phyloP scores from a whole-genome alignment of 2,329 filamentous ascomycete species.

The Neodidymelliopsis sp. region DNA sequence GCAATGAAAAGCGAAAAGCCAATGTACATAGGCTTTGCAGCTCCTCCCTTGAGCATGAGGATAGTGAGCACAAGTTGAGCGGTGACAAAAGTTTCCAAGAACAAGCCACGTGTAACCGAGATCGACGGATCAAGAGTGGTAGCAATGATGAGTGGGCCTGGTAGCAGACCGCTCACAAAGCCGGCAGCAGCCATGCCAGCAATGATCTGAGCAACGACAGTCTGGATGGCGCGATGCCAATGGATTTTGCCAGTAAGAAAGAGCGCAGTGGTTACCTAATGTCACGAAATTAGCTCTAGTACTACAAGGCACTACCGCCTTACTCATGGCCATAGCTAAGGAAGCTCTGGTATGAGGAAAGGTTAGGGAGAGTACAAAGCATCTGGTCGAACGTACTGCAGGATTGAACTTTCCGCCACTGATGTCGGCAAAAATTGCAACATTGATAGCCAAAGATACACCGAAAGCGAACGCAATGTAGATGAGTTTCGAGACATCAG shows the following conservation, averaged over 20 bases:
- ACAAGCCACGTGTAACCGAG: conserved; percentile 34
- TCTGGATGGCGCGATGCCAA: conserved; percentile 33
- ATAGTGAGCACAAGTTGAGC: conserved; percentile 46
- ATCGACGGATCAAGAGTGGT: conserved; percentile 34
- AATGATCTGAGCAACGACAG: conserved; percentile 39
- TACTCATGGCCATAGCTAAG: background rate
- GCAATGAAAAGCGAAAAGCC: conserved; percentile 73
- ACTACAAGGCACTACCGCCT: background rate
- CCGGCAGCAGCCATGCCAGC: conserved; percentile 40
- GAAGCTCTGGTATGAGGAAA: conserved; percentile 35
- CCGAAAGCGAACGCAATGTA: conserved; percentile 47
- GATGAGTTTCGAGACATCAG: conserved; percentile 41
- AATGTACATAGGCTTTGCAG: conserved; percentile 75
- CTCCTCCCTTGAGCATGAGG: conserved; percentile 65
- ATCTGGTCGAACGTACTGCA: conserved; percentile 35
- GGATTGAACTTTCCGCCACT: conserved; percentile 43
- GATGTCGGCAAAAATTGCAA: conserved; percentile 47
- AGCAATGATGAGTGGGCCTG: conserved; percentile 34
- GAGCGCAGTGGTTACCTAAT: conserved; percentile 36
- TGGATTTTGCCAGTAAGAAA: conserved; percentile 31
- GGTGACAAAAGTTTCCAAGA: conserved; percentile 44
- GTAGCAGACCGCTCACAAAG: conserved; percentile 42
- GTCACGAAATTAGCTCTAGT: conserved; percentile 1
- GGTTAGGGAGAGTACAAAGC: conserved; percentile 23
- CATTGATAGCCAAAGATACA: conserved; percentile 46